Conservation (phyloP, 1,139 yeast genomes). For the Geotrichum restrictum region DNA sequence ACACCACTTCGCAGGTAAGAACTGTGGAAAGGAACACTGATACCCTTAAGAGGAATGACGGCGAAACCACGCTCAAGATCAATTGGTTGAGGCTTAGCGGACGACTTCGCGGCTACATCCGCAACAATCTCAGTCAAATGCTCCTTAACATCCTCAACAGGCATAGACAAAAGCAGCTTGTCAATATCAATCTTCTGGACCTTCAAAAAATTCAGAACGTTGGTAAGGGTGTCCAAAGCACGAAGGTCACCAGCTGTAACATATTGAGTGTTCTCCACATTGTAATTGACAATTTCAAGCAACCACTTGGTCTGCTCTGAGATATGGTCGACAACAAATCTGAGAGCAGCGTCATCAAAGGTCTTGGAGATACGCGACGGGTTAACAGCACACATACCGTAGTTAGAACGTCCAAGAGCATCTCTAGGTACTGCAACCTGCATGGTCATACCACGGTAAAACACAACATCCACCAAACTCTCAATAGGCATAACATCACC, state of each 20-base stretch:
- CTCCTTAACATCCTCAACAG: conserved; percentile 81
- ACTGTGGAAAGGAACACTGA: conserved; percentile 98
- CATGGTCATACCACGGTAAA: conserved; percentile 99
- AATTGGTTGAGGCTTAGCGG: conserved; percentile 91
- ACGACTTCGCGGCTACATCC: conserved; percentile 76
- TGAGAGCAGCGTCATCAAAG: conserved; percentile 86
- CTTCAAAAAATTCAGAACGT: conserved; percentile 88
- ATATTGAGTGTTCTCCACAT: conserved; percentile 96
- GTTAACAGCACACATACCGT: conserved; percentile 98
- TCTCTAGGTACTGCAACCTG: conserved; percentile 99
- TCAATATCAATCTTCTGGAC: conserved; percentile 90
- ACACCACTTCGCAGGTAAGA: conserved; percentile 97
- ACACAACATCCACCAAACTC: conserved; percentile 94
- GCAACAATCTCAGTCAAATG: conserved; percentile 82
- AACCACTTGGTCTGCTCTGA: conserved; percentile 83
- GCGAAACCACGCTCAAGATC: conserved; percentile 97
- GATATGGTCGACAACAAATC: conserved; percentile 91
- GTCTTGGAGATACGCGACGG: conserved; percentile 89
- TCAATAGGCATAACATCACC: conserved; percentile 99
- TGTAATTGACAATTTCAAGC: conserved; percentile 95
- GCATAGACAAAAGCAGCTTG: conserved; percentile 74
- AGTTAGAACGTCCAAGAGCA: conserved; percentile 88
- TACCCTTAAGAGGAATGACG: conserved; percentile 95
- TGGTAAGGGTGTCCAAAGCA: conserved; percentile 87
- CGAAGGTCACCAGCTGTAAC: conserved; percentile 98